phyloP scores from a whole-genome alignment of 257 asterid genomes.

The Fraxinus anomala region DNA sequence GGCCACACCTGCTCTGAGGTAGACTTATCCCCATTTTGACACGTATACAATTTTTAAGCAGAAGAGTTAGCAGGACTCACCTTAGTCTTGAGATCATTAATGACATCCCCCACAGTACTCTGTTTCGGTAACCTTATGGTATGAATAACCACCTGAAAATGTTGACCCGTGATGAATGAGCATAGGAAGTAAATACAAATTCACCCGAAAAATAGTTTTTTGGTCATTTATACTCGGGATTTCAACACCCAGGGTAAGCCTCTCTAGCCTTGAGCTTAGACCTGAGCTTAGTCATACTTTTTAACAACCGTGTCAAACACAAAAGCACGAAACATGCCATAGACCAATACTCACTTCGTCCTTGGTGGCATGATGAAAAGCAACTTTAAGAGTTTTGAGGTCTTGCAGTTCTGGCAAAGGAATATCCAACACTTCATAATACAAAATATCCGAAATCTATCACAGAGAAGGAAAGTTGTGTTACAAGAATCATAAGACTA shows the following conservation, averaged over 20 bases:
- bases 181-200: slow-evolving; percentile 5
- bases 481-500: slow-evolving; percentile 19
- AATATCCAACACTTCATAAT: slow-evolving; percentile 89
- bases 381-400: slow-evolving; percentile 85
- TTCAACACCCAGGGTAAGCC: neutral
- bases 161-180: slow-evolving; percentile 24
- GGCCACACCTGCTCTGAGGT: neutral
- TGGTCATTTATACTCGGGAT: neutral
- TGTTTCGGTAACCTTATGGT: slow-evolving; percentile 80
- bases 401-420: slow-evolving; percentile 94
- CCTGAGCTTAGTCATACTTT: neutral
- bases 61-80: slow-evolving; percentile 34
- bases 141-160: slow-evolving; percentile 25
- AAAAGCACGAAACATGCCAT: slow-evolving; percentile 10
- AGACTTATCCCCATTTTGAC: neutral
- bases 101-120: slow-evolving; percentile 79
- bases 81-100: slow-evolving; percentile 70
- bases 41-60: slow-evolving; percentile 7
- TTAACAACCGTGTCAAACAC: neutral
- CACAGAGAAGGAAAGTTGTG: slow-evolving; percentile 22
- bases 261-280: neutral
- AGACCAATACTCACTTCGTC: slow-evolving; percentile 65
- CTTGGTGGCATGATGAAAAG: slow-evolving; percentile 78
- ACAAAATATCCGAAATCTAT: slow-evolving; percentile 81
- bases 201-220: slow-evolving; percentile 11